Evolutionary conservation across 371 early-diverging fungal species (phyloP), one percentile per base, ranked within the genome.

Genomic region (Mucor indicus): DNA sequence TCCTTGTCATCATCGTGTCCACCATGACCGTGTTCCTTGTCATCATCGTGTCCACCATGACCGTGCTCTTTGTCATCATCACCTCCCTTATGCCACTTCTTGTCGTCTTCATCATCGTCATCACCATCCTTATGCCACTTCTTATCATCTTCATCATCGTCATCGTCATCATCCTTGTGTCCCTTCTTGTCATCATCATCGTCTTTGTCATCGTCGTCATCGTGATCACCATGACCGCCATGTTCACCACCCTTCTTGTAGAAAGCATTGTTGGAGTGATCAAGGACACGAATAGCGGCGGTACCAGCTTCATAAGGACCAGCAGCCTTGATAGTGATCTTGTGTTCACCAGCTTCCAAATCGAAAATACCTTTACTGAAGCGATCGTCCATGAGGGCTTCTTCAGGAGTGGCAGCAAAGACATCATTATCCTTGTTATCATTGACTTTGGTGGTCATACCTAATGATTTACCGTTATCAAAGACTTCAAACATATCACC

Each of bases 241-340:
- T n/a, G n/a, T n/a, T n/a, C n/a, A n/a, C n/a, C n/a, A n/a, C n/a
- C 42, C 29, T 57, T 57, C 47, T 62, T 62, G 38, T 48, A 46
- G 35, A 40, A 22, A 41, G 46, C 46, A 32, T 41, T 48, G 31
- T 38, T 40, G 11, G 40, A 38, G 8, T 51, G 52, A 27, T 55
- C 47, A 25, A 75, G 40, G 17, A 75, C 32, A 41, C 75, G 75
- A 16, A 75, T 69, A 36, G 75, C 75, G 43, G 69, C 75, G 23
- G 67, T 71, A 40, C 75, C 75, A 31, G 67, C 69, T 22, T 69
- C 68, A 50, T 66, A 71, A 16, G 75, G 71, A 29, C 72, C 62
- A 12, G 15, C 40, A 27, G 75, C 75, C 46, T 61, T 60, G 43
- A 75, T 71, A 21, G 64, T 62, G 48, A 75, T 75, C 27, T 60